Base-by-base conservation (phyloP, 1,139 yeast species). In the Pichia sp. region DNA sequence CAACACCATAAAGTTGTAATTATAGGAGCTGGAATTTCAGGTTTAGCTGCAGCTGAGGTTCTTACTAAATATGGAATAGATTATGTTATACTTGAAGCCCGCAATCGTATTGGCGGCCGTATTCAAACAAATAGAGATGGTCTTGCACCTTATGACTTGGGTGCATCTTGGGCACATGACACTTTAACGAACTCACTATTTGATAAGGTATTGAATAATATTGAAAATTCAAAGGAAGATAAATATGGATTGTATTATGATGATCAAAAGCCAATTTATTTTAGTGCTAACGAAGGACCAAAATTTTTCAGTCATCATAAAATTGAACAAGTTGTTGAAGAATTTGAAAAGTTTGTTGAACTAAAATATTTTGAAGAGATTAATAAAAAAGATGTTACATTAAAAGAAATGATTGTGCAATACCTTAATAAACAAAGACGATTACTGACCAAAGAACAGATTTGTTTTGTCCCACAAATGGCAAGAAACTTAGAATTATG, bases 101-200 rank as follows among this genome's bases (percentile, higher is more conserved):
- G 80, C 51, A 67, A 68, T 42, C 60, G 85, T 30, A 54, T 77
- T 3, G 89, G 89, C 6, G 89, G 89, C 1, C 60, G 84, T 47
- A 57, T 80, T n/a, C 55, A 64, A 22, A 70, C 80, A 1, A 55
- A 57, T 29, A 43, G 55, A 24, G 40, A 53, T 4, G 65, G 64
- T 2, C 22, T 48, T 26, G 44, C 52, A n/a, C 55, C 57, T 6
- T 82, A 82, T 58, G 96, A 87, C 61, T 54, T 87, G 23, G 96
- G 96, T 0, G 96, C 95, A 0, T 77, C 90, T 4, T 87, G 96
- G 96, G 83, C 84, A 56, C 96, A 87, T 59, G 96, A 87, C 56
- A 78, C 87, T 0, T 65, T 87, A 41, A 70, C 74, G 37, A 87
- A 87, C 57, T 71, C 71, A 6, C 69, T 84, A 8, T 86, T 80